Evolutionary conservation across 2,329 filamentous ascomycete species (phyloP), one percentile per base, ranked within the genome.

Genomic region (Sclerotinia spermophila): DNA sequence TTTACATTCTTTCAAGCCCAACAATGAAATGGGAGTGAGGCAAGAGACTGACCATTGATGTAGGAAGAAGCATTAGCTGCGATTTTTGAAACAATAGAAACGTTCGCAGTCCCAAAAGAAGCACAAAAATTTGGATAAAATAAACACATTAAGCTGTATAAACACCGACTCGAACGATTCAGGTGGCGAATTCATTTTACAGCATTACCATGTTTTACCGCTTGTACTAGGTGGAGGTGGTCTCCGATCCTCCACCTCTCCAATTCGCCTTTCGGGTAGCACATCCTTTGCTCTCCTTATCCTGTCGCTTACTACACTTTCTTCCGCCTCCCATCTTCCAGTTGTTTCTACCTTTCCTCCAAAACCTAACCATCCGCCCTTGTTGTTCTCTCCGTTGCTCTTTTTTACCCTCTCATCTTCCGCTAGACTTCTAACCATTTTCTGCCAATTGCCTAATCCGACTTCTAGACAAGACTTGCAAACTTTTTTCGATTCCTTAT

Each of bases 391-490:
- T 24, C 65, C 65, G 21, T 72, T 74, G 15, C 38, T 51, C 24
- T 74, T 78, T 51, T 67, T 69, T 48, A 75, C 72, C 62, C 72
- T 76, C 38, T 82, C 80, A 17, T 83, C 81, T 56, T 77, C 76
- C 17, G 78, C 77, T 61, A 96, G 84, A 70, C 85, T 85, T 17
- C 84, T 83, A 30, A 96, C 89, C 91, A 98, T 98, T 40, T 84
- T 86, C 61, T 86, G 86, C 94, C 94, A 97, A 79, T 97, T 96
- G 8, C 86, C 85, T 1, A 97, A 84, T 0, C 92, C 92, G 3
- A 91, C 88, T 71, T 87, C 83, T 8, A 97, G 85, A 78, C 95
- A 97, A 75, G 95, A 86, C 45, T 87, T 87, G 79, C 94, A 97
- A 53, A 87, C 89, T 73, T 86, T 85, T 74, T 83, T 84, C 6